Conservation (phyloP, 2,329 filamentous ascomycete genomes). For the Fusarium clavum region DNA sequence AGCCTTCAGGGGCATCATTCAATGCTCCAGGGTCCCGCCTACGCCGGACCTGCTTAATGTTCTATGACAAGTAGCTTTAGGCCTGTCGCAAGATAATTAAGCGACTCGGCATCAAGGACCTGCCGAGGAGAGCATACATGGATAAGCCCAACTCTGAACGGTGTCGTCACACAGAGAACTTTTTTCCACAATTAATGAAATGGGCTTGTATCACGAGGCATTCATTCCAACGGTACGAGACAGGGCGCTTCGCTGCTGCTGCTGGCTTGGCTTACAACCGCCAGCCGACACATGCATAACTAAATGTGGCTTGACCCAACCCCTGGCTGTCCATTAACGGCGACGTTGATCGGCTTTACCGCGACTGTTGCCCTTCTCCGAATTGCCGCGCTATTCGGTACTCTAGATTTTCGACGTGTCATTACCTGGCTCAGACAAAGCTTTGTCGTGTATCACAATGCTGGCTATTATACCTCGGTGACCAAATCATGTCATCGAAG, state of each 20-base stretch:
- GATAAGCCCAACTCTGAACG: not conserved
- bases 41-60: conserved; percentile 11
- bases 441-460: conserved; percentile 42
- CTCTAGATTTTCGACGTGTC: not conserved
- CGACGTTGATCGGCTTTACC: conserved; percentile 25
- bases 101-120: conserved; percentile 15
- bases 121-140: conserved; percentile 7
- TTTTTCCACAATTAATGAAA: conserved; percentile 3
- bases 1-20: conserved; percentile 20
- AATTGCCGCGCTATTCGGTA: not conserved
- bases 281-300: conserved; percentile 19
- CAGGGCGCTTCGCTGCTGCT: conserved; percentile 39
- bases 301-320: conserved; percentile 22
- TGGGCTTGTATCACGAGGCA: conserved; percentile 11
- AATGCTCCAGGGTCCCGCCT: conserved; percentile 6
- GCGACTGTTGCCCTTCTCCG: not conserved
- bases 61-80: conserved; percentile 7
- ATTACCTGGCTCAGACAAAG: conserved; percentile 38
- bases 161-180: conserved; percentile 1
- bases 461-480: conserved; percentile 13
- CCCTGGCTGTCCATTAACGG: conserved; percentile 17
- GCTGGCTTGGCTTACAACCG: conserved; percentile 42
- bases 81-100: conserved; percentile 14
- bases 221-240: conserved; percentile 38
- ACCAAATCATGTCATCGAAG: not conserved